Evolutionary conservation across 305 asterid species (phyloP).

Genomic region (Plantago lanceolata): DNA sequence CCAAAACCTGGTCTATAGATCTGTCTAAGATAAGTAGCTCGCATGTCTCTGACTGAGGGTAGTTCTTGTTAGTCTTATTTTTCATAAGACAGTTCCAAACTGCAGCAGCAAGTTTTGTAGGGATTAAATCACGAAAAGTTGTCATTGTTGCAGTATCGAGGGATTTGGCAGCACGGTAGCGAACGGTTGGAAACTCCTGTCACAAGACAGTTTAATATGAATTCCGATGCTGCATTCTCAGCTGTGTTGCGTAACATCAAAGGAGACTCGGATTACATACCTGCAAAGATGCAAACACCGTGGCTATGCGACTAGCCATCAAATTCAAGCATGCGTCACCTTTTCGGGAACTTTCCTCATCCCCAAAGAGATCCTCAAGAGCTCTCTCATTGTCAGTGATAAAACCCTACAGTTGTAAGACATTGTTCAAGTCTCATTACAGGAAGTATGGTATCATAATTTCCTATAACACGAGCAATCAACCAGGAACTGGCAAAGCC

Average conservation of each 20-base stretch:
- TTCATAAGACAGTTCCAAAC: slow-evolving; percentile 90
- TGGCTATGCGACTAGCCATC: slow-evolving; percentile 93
- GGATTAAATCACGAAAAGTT: slow-evolving; percentile 89
- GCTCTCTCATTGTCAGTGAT: slow-evolving; percentile 90
- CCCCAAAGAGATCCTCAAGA: slow-evolving; percentile 92
- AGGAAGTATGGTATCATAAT: slow-evolving; percentile 14
- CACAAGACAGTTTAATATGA: slow-evolving; percentile 27
- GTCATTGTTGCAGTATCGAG: slow-evolving; percentile 92
- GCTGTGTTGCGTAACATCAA: slow-evolving; percentile 13
- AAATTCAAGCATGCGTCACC: slow-evolving; percentile 74
- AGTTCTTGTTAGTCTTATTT: slow-evolving; percentile 64
- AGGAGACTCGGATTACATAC: slow-evolving; percentile 34
- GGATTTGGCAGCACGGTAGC: slow-evolving; percentile 90
- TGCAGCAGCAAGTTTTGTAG: slow-evolving; percentile 95
- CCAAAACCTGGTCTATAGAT: slow-evolving; percentile 88
- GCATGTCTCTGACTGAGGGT: slow-evolving; percentile 93
- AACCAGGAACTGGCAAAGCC: slow-evolving; percentile 7
- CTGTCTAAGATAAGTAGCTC: slow-evolving; percentile 93
- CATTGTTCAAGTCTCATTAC: slow-evolving; percentile 11
- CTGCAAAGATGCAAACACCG: slow-evolving; percentile 90
- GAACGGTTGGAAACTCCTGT: slow-evolving; percentile 96
- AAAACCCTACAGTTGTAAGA: slow-evolving; percentile 57
- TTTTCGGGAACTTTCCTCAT: slow-evolving; percentile 77
- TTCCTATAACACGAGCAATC: slow-evolving; percentile 20
- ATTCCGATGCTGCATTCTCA: slow-evolving; percentile 6